Evolutionary conservation across 495 filamentous ascomycete genomes (phyloP).

Genomic region (Oidiodendron maius): DNA sequence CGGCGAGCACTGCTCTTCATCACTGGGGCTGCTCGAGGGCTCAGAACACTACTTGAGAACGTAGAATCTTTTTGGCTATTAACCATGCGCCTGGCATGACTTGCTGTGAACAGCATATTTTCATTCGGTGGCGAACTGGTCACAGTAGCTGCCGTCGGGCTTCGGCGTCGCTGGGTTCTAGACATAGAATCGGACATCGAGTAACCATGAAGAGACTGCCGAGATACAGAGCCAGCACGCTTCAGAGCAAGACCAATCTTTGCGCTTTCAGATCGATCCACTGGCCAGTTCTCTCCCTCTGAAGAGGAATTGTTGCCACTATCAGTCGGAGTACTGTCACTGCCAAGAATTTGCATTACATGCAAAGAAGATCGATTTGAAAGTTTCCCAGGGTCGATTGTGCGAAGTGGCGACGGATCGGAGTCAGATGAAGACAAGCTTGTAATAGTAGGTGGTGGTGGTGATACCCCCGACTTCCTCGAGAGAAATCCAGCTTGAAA

Average conservation of each 20-base stretch:
- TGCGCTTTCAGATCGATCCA: constrained; percentile 46
- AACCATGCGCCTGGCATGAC: constrained; percentile 65
- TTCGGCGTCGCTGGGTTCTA: constrained; percentile 48
- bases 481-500: constrained; percentile 90
- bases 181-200: constrained; percentile 25
- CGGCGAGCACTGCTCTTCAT: constrained; percentile 38
- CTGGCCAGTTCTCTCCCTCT: constrained; percentile 34
- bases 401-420: constrained; percentile 60
- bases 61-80: constrained; percentile 55
- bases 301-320: constrained; percentile 39
- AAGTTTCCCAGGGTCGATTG: constrained; percentile 55
- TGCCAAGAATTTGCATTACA: constrained; percentile 38
- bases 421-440: constrained; percentile 53
- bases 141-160: constrained; percentile 47
- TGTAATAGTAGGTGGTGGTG: constrained; percentile 52
- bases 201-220: constrained; percentile 19
- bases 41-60: constrained; percentile 53
- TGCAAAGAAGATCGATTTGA: constrained; percentile 48
- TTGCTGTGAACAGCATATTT: constrained; percentile 57
- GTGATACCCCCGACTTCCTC: constrained; percentile 58
- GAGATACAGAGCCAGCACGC: constrained; percentile 36
- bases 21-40: constrained; percentile 60
- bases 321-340: constrained; percentile 41
- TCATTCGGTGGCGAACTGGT: constrained; percentile 52
- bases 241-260: constrained; percentile 60